phyloP scores from a whole-genome alignment of 805 yeast species.

The Wickerhamomyces rabaulensis region DNA sequence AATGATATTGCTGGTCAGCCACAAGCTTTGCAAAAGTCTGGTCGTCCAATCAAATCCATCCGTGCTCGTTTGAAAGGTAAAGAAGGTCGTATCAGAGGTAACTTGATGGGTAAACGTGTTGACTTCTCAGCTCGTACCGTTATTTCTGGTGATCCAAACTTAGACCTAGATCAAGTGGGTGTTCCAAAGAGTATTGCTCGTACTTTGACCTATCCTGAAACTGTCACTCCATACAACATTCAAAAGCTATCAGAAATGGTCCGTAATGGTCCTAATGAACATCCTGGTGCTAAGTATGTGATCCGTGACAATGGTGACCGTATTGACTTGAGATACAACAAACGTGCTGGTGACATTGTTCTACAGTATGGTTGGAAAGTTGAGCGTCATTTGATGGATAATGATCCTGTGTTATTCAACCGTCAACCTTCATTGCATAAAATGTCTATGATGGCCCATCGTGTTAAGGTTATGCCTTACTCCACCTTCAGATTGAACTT shows the following conservation, averaged over 20 bases:
- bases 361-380: conserved; percentile 99
- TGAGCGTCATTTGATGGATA: conserved; percentile 95
- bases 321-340: conserved; percentile 93
- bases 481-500: conserved; percentile 94
- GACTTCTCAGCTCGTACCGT: conserved; percentile 99
- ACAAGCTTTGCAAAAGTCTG: conserved; percentile 96
- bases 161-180: conserved; percentile 97
- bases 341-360: conserved; percentile 97
- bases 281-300: conserved; percentile 98
- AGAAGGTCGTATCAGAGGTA: conserved; percentile 98
- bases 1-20: conserved; percentile 99
- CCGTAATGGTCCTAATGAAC: conserved; percentile 97
- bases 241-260: conserved; percentile 90
- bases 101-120: conserved; percentile 98
- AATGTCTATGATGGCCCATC: conserved; percentile 99
- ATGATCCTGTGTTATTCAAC: conserved; percentile 95
- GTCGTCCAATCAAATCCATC: conserved; percentile 96
- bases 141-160: conserved; percentile 97
- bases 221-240: conserved; percentile 95
- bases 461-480: conserved; percentile 98
- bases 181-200: conserved; percentile 96
- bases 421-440: conserved; percentile 99
- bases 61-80: conserved; percentile 99
- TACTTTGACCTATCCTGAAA: conserved; percentile 93
- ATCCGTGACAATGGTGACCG: conserved; percentile 99